phyloP scores from a whole-genome alignment of 495 filamentous ascomycete genomes.

The Penicillium soppii region DNA sequence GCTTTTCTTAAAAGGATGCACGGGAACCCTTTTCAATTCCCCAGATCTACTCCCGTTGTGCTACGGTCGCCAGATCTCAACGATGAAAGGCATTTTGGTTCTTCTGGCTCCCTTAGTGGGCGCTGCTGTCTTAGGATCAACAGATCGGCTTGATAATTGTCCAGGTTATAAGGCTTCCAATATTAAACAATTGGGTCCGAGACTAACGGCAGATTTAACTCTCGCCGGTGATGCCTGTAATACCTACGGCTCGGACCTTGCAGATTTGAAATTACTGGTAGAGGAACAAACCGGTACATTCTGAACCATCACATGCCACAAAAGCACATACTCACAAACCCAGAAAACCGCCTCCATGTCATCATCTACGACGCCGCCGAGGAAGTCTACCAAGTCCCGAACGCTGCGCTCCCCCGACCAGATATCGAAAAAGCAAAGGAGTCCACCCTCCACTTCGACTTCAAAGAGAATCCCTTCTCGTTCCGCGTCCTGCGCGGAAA shows the following conservation, averaged over 20 bases:
- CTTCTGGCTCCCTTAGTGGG: slow-evolving; percentile 33
- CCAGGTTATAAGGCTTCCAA: slow-evolving; percentile 73
- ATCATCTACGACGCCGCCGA: slow-evolving; percentile 77
- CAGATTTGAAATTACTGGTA: slow-evolving; percentile 64
- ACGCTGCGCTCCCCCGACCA: slow-evolving; percentile 67
- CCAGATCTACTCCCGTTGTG: slow-evolving; percentile 4
- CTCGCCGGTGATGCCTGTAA: slow-evolving; percentile 69
- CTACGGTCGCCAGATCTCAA: slow-evolving; percentile 10
- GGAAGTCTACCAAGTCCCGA: slow-evolving; percentile 75
- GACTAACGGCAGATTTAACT: slow-evolving; percentile 57
- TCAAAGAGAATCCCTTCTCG: slow-evolving; percentile 67
- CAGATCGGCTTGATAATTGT: slow-evolving; percentile 38
- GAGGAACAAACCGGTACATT: slow-evolving; percentile 68
- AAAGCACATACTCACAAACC: background rate
- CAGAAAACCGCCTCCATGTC: slow-evolving; percentile 77
- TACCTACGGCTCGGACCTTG: slow-evolving; percentile 67
- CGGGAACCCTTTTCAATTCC: slow-evolving; percentile 4
- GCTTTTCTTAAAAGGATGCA: background rate
- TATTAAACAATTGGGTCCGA: slow-evolving; percentile 46
- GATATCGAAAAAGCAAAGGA: slow-evolving; percentile 19
- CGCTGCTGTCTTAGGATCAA: slow-evolving; percentile 29
- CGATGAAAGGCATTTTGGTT: slow-evolving; percentile 30
- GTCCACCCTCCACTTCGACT: slow-evolving; percentile 59
- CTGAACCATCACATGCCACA: background rate
- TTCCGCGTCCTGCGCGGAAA: slow-evolving; percentile 65